phyloP scores from a whole-genome alignment of 176 grass and related monocot species.

The Hordeum vulgare region DNA sequence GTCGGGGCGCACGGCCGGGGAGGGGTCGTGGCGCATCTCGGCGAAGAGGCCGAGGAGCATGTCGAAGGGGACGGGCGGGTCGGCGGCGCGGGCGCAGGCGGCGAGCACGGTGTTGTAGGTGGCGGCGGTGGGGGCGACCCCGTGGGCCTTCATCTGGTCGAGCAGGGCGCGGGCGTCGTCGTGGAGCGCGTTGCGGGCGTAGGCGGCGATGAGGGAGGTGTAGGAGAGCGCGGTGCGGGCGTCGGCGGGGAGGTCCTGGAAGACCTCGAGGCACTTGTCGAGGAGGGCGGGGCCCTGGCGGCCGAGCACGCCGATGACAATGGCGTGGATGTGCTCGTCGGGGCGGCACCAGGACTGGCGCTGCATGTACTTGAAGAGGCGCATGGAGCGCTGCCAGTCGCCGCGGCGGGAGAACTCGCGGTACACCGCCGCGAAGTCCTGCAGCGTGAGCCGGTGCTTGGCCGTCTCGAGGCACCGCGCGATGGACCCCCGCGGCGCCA shows the following conservation, averaged over 20 bases:
- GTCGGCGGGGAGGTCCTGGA: conserved; percentile 50
- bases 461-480: conserved; percentile 65
- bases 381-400: conserved; percentile 91
- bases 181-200: conserved; percentile 78
- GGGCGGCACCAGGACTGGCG: conserved; percentile 93
- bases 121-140: conserved; percentile 63
- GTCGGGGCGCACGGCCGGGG: conserved; percentile 64
- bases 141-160: conserved; percentile 66
- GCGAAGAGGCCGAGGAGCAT: conserved; percentile 76
- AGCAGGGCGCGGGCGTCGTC: conserved; percentile 56
- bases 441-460: conserved; percentile 67
- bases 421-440: conserved; percentile 75
- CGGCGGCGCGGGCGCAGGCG: conserved; percentile 68
- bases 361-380: conserved; percentile 98
- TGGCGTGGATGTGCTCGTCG: conserved; percentile 96
- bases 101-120: conserved; percentile 91
- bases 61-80: conserved; percentile 67
- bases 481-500: conserved; percentile 86
- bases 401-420: conserved; percentile 82
- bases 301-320: conserved; percentile 83
- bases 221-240: conserved; percentile 82
- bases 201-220: conserved; percentile 90
- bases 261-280: conserved; percentile 69
- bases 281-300: conserved; percentile 74
- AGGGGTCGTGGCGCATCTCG: conserved; percentile 85